Evolutionary conservation across 306 rosid genomes (phyloP), one percentile per base, ranked within the genome.

Genomic region (Medicago arabica): DNA sequence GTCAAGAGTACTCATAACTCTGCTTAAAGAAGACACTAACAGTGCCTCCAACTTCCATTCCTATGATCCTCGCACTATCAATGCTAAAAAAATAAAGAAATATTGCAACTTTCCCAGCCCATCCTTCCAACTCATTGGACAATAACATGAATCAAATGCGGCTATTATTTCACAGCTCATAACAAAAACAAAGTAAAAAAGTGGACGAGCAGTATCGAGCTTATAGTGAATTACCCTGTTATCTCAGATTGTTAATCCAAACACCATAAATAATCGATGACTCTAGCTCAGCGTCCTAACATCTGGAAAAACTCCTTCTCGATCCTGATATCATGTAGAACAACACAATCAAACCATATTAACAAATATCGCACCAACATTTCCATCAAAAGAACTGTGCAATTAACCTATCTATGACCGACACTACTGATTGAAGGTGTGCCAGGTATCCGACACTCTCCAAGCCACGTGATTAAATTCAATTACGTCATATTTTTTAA

Each of bases 211-310:
- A 18, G 49, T 44, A 9, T 65, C 62, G 38, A 58, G 60, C 55
- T 43, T 41, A 58, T 10, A 7, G 67, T 13, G 66, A 73, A 88
- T 85, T 82, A 80, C 91, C 88, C 83, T 36, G 73, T 71, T 78
- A 76, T 82, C 87, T 92, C 92, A 86, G 82, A 88, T 81, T 71
- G 73, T 69, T 69, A 82, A 54, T 75, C 72, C 25, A 55, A 78
- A 72, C 69, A 77, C 79, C 83, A 80, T 65, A 74, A 80, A 34
- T 34, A 34, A 34, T 34, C 77, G 67, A 63, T 71, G 38, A 34
- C 38, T 34, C 38, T 34, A 34, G 51, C 82, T 21, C 47, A 71
- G 72, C 76, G 79, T 62, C 67, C 80, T 70, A 75, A 83, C 82
- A 71, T 80, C 81, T 83, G 74, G 71, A 80, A 60, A 60, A 81